Evolutionary conservation across 768 basidiomycete species (phyloP).

Genomic region (Rubroboletus pulcherrimus): DNA sequence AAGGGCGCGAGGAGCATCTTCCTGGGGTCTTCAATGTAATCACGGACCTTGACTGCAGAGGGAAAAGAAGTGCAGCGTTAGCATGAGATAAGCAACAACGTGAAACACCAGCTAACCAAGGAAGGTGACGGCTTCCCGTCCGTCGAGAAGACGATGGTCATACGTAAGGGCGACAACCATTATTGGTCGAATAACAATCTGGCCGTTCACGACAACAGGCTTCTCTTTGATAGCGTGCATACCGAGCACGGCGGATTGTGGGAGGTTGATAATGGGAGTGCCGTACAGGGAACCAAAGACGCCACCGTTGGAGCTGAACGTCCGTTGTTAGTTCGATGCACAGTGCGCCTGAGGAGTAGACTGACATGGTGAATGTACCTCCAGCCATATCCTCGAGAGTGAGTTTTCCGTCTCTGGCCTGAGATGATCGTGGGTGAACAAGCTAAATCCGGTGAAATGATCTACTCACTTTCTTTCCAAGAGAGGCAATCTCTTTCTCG

Average conservation of each 20-base stretch:
- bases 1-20: constrained; percentile 70
- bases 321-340: not conserved
- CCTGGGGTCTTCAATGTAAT: constrained; percentile 92
- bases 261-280: constrained; percentile 98
- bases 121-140: constrained; percentile 96
- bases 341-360: constrained; percentile 8
- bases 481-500: constrained; percentile 85
- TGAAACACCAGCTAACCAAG: constrained; percentile 58
- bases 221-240: constrained; percentile 96
- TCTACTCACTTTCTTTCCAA: constrained; percentile 77
- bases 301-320: constrained; percentile 87
- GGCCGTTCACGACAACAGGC: constrained; percentile 86
- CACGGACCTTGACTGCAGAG: constrained; percentile 75
- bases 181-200: constrained; percentile 95
- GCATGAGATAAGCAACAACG: not conserved
- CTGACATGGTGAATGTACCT: constrained; percentile 97
- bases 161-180: constrained; percentile 95
- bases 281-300: constrained; percentile 97
- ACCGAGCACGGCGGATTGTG: constrained; percentile 90
- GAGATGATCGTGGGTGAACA: constrained; percentile 8
- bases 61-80: constrained; percentile 2
- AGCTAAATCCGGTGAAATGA: not conserved
- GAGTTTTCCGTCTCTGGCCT: constrained; percentile 89
- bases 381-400: constrained; percentile 98
- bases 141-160: constrained; percentile 93